phyloP scores from a whole-genome alignment of 2,329 filamentous ascomycete species.

The Cryphonectria parasitica region DNA sequence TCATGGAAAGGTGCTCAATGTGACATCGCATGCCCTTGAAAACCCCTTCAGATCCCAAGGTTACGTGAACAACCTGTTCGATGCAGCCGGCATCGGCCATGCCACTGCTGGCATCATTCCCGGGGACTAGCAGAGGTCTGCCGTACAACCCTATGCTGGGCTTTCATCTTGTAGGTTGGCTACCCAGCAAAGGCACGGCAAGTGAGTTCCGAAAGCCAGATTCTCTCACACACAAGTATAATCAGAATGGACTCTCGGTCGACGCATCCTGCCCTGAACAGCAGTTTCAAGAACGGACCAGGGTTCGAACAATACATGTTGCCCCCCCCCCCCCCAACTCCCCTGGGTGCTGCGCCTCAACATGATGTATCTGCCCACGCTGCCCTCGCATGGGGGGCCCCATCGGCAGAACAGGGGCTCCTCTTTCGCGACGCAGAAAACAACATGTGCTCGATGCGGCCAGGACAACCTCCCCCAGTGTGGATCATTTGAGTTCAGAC shows the following conservation, averaged over 20 bases:
- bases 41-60: background rate
- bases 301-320: conserved; percentile 49
- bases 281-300: conserved; percentile 46
- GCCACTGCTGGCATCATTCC: background rate
- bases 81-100: background rate
- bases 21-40: background rate
- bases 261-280: conserved; percentile 25
- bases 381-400: conserved; percentile 21
- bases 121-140: background rate
- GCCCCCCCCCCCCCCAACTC: conserved; percentile 25
- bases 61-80: background rate
- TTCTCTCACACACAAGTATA: background rate
- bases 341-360: conserved; percentile 36
- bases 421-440: conserved; percentile 5
- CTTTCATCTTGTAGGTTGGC: background rate
- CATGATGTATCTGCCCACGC: conserved; percentile 27
- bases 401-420: conserved; percentile 14
- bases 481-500: conserved; percentile 46
- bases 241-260: background rate
- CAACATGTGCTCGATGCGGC: conserved; percentile 33
- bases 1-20: background rate
- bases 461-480: conserved; percentile 39
- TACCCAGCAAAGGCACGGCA: background rate
- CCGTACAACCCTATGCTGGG: background rate
- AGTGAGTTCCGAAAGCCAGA: background rate